Base-by-base conservation (phyloP, 192 early-diverging fungal genomes). In the Tieghemiomyces parasiticus region DNA sequence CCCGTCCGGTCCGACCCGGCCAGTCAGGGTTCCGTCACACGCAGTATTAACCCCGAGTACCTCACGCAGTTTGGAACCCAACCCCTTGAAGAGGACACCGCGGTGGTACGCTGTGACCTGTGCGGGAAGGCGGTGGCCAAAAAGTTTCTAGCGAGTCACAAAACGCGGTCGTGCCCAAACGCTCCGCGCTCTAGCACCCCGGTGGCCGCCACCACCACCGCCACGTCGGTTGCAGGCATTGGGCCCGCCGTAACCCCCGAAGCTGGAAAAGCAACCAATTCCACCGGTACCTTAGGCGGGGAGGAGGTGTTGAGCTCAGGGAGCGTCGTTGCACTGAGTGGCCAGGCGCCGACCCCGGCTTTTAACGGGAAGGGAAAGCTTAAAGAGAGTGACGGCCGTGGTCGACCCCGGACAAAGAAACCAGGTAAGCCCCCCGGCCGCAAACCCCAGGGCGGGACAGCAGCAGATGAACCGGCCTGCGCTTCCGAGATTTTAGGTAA, bases 71-170 rank as follows among this genome's bases (percentile, higher is more conserved):
- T 52, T 13, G 50, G 50, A 13, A 52, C 30, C 26, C 50, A 52
- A 61, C 80, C 84, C 42, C 67, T 83, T 63, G 62, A 76, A 35
- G 85, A 90, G 24, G 79, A 83, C 14, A 48, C 77, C 22, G 73
- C 81, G 12, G 63, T 85, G 8, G 81, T 90, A 25, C 71, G 70
- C 16, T 91, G 89, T 66, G 79, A 77, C 24, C 58, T 60, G 16
- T 91, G 89, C 60, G 38, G 71, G n/a, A 82, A 83, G 56, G 74
- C 82, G 8, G 62, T 91, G 30, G 59, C 88, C 14, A 73, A 83
- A 12, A 77, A 71, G 22, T 77, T 70, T 9, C 81, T 86, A 46
- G 70, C 71, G 22, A 69, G 76, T 6, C 89, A 91, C 65, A 32
- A n/a, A n/a, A n/a, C n/a, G n/a, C n/a, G n/a, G n/a, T n/a, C n/a